phyloP scores from a whole-genome alignment of 2,329 filamentous ascomycete genomes.

The Spiromastix sp. region DNA sequence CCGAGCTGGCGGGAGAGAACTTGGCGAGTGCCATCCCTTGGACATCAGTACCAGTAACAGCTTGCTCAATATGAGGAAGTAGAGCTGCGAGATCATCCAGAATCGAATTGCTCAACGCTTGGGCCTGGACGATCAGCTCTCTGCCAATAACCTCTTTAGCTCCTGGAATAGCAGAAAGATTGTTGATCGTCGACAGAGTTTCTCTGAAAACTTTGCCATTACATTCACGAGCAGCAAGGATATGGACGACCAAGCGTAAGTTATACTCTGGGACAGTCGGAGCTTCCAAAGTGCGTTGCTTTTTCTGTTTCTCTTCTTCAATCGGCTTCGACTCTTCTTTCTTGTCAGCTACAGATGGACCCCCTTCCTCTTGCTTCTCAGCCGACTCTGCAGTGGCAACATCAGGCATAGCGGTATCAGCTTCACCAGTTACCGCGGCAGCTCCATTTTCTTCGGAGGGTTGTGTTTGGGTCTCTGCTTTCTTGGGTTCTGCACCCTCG shows the following conservation, averaged over 20 bases:
- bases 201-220: conserved; percentile 97
- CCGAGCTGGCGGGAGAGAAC: conserved; percentile 90
- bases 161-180: conserved; percentile 82
- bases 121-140: conserved; percentile 80
- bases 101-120: conserved; percentile 73
- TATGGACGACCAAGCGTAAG: conserved; percentile 87
- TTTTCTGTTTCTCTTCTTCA: conserved; percentile 44
- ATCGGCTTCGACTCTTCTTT: conserved; percentile 25
- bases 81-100: conserved; percentile 75
- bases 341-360: conserved; percentile 32
- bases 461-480: conserved; percentile 18
- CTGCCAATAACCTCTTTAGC: conserved; percentile 87
- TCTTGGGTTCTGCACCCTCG: conserved; percentile 3
- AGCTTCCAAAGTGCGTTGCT: conserved; percentile 58
- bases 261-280: conserved; percentile 83
- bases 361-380: conserved; percentile 25
- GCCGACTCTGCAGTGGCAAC: conserved; percentile 19
- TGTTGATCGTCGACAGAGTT: conserved; percentile 96
- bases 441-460: conserved; percentile 12
- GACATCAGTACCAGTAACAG: conserved; percentile 83
- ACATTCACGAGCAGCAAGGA: conserved; percentile 90
- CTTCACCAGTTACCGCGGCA: conserved; percentile 15
- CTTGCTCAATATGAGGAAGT: conserved; percentile 74
- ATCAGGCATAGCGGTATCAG: conserved; percentile 33
- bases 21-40: conserved; percentile 89